Conservation (phyloP, 2,329 filamentous ascomycete species). For the Neurospora sp. region DNA sequence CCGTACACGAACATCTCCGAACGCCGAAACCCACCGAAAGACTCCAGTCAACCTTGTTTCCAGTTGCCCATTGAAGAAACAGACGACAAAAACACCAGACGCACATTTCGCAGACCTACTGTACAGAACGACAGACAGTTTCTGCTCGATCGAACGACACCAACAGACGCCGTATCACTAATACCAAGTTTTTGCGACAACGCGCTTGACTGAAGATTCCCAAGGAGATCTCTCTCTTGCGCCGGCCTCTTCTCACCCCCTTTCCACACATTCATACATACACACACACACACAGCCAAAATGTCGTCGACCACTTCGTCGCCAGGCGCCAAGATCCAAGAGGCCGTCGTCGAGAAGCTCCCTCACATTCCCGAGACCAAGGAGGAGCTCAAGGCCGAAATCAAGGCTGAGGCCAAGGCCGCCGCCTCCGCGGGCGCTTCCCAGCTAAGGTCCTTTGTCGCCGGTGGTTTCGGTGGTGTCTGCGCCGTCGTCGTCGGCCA, state of each 20-base stretch:
- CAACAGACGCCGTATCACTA: background rate
- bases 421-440: conserved; percentile 29
- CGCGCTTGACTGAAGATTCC: background rate
- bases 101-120: background rate
- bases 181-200: background rate
- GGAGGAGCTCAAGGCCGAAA: conserved; percentile 33
- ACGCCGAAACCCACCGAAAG: background rate
- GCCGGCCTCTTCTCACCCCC: background rate
- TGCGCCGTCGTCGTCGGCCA: conserved; percentile 93
- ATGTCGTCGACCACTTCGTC: conserved; percentile 19
- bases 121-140: background rate
- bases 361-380: conserved; percentile 35
- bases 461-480: conserved; percentile 85
- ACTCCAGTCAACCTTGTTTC: background rate
- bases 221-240: background rate
- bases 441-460: conserved; percentile 69
- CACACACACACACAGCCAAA: conserved; percentile 1
- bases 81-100: background rate
- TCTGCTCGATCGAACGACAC: background rate
- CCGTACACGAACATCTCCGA: background rate
- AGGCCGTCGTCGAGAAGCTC: conserved; percentile 27
- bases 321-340: conserved; percentile 23
- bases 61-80: background rate
- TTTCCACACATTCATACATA: background rate
- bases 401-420: conserved; percentile 31